Evolutionary conservation across 371 early-diverging fungal genomes (phyloP), one percentile per base, ranked within the genome.

Genomic region (Haplosporangium sp.): DNA sequence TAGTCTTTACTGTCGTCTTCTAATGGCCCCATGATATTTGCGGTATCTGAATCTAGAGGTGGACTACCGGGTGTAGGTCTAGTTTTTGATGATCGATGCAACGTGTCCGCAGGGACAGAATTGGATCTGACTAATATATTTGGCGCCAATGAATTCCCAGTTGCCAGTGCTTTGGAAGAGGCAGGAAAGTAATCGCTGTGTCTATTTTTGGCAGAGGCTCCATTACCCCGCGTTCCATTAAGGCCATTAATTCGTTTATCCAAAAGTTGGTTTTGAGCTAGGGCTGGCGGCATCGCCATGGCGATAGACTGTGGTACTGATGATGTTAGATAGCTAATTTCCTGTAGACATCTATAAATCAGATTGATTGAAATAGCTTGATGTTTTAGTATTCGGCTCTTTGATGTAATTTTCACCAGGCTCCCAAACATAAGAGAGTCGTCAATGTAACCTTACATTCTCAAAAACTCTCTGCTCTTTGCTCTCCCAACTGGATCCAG

Each of bases 381-480:
- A 38, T 19, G 8, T 19, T 19, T 61, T 2, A 38, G 11, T 13
- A 35, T 20, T 38, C 59, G 4, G 59, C 35, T 39, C 20, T 8
- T 39, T 58, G 6, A 9, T 58, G 27, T 27, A 27, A 27, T 39
- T 4, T 13, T 58, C 17, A 38, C 40, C 5, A 40, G 37, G 59
- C 40, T 58, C 59, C 17, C 3, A 40, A 58, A 38, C 6, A 8
- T 6, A 58, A 39, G 15, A 4, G 38, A 58, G 15, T 58, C n/a
- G 40, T 37, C 35, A 45, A 19, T 19, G 20, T 35, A 34, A 27
- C 6, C 42, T 77, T 88, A 93, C 95, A 90, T 89, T 87, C 93
- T 93, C 65, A 96, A 83, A 42, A 94, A 85, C 79, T 96, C 92
- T 50, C 92, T 86, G 76, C 92, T 94, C 65, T 91, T 88, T 61